Conservation (phyloP, 768 basidiomycete genomes). For the Pulveroboletus sp. region DNA sequence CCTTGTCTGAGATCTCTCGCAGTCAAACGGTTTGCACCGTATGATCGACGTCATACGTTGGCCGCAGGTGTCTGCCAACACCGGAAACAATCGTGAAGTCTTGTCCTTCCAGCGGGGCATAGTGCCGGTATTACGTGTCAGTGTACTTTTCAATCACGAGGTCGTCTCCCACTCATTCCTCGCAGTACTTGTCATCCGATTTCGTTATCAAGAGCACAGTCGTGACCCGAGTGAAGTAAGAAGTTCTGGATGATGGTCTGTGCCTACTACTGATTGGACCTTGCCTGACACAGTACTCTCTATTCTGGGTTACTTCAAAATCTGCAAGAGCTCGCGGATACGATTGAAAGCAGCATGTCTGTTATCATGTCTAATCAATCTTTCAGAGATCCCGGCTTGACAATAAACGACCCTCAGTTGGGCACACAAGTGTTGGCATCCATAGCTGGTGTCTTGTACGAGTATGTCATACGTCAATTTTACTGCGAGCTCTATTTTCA, state of each 20-base stretch:
- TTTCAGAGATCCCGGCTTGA: constrained; percentile 25
- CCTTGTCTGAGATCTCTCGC: background rate
- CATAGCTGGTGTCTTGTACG: constrained; percentile 44
- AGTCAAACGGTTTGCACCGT: constrained; percentile 50
- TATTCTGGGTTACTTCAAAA: constrained; percentile 45
- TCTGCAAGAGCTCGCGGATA: constrained; percentile 36
- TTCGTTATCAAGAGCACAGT: constrained; percentile 55
- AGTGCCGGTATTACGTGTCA: constrained; percentile 49
- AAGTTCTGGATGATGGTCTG: background rate
- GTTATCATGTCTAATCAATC: constrained; percentile 29
- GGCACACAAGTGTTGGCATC: constrained; percentile 44
- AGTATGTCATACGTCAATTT: constrained; percentile 36
- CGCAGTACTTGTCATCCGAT: constrained; percentile 55
- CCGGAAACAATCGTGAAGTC: constrained; percentile 29
- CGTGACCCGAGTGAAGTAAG: constrained; percentile 48
- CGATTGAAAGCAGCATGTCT: constrained; percentile 39
- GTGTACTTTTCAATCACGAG: background rate
- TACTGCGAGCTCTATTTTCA: constrained; percentile 16
- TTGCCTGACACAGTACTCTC: constrained; percentile 34
- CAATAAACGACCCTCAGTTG: constrained; percentile 16
- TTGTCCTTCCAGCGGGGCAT: constrained; percentile 60
- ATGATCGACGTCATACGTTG: constrained; percentile 48
- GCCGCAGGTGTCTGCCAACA: constrained; percentile 35
- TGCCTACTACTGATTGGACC: constrained; percentile 9
- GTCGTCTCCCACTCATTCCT: background rate